phyloP scores from a whole-genome alignment of 257 asterid genomes.

The Fraxinus americana region DNA sequence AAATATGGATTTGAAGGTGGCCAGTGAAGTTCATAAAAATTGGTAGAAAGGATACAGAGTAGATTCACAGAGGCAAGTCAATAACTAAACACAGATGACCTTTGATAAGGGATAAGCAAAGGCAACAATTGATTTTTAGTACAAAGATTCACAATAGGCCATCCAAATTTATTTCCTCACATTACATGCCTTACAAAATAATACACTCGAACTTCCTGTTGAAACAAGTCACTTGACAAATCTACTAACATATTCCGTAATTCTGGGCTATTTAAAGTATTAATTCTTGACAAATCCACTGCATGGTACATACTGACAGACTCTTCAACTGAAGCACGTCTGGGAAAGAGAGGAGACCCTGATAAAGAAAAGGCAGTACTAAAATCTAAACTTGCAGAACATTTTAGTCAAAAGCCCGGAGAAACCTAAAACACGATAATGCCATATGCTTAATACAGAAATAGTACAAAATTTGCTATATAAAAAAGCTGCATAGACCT shows the following conservation, averaged over 20 bases:
- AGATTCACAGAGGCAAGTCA: not conserved
- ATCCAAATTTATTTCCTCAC: not conserved
- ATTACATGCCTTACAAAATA: not conserved
- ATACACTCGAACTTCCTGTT: not conserved
- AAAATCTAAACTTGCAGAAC: not conserved
- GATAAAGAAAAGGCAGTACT: not conserved
- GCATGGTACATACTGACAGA: not conserved
- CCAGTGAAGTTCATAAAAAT: not conserved
- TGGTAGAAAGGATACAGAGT: not conserved
- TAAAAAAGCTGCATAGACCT: not conserved
- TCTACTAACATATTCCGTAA: not conserved
- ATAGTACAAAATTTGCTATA: not conserved
- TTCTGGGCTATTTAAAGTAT: not conserved
- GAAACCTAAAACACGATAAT: not conserved
- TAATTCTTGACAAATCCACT: not conserved
- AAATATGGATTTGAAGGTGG: too few species aligned
- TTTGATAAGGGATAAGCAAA: not conserved
- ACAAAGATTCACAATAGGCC: not conserved
- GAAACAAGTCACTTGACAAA: not conserved
- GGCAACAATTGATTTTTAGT: too few species aligned
- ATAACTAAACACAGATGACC: not conserved
- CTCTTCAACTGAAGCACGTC: not conserved
- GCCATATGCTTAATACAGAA: not conserved
- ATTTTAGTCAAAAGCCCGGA: not conserved
- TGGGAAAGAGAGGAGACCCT: not conserved